phyloP scores from a whole-genome alignment of 176 grass and related monocot species.

The Miscanthus lutarioriparius region DNA sequence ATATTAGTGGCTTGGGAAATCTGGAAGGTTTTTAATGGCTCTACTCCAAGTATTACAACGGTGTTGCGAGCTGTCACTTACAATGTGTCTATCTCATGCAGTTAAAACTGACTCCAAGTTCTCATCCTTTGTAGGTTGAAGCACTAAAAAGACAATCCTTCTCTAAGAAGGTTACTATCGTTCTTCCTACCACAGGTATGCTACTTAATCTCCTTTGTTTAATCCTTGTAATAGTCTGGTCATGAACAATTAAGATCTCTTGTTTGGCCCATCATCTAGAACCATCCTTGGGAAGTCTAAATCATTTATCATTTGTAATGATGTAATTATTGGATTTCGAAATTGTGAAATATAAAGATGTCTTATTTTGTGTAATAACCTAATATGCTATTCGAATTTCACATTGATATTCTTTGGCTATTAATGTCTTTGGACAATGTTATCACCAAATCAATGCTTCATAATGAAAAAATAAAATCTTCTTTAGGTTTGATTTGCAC shows the following conservation, averaged over 20 bases:
- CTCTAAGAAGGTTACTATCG: conserved; percentile 57
- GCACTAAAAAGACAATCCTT: conserved; percentile 58
- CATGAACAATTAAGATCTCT: background rate
- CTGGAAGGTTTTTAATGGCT: background rate
- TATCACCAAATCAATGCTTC: background rate
- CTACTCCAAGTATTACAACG: background rate
- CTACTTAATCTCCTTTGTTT: conserved; percentile 23
- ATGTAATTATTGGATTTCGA: background rate
- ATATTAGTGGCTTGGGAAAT: background rate
- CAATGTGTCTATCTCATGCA: conserved; percentile 45
- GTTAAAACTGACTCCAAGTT: conserved; percentile 59
- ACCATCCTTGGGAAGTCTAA: background rate
- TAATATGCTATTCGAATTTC: background rate
- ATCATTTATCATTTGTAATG: background rate
- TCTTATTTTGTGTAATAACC: background rate
- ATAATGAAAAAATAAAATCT: background rate
- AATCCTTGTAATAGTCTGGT: conserved; percentile 17
- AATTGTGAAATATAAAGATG: background rate
- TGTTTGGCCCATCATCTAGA: background rate
- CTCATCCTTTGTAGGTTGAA: conserved; percentile 52
- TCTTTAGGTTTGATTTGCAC: background rate
- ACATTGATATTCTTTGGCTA: background rate
- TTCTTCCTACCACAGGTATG: conserved; percentile 76
- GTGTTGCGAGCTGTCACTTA: background rate
- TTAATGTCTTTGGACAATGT: background rate